Evolutionary conservation across 345 rosid genomes (phyloP).

Genomic region (Citrus sp.): DNA sequence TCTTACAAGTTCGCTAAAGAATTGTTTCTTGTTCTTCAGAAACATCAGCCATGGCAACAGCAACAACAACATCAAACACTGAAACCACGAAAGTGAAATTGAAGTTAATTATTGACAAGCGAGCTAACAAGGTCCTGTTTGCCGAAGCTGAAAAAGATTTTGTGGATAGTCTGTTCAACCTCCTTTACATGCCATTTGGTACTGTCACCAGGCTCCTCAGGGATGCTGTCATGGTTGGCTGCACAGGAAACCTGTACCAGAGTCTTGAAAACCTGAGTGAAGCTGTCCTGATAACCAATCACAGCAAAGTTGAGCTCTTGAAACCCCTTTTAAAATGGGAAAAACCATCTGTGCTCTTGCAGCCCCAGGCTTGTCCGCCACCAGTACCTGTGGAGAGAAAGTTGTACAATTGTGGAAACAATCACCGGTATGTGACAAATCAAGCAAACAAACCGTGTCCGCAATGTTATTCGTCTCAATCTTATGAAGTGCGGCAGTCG

Average conservation of each 20-base stretch:
- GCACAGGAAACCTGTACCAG: not conserved
- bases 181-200: slow-evolving; percentile 21
- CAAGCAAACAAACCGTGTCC: not conserved
- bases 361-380: not conserved
- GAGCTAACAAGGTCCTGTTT: slow-evolving; percentile 3
- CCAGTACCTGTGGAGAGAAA: not conserved
- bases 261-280: not conserved
- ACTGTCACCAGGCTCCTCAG: not conserved
- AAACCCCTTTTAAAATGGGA: not conserved
- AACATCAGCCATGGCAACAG: not conserved
- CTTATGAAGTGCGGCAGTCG: accelerated
- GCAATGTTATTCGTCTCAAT: accelerated
- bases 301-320: not conserved
- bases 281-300: not conserved
- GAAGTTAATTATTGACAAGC: not conserved
- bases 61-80: not conserved
- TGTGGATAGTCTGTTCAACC: slow-evolving; percentile 17
- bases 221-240: not conserved
- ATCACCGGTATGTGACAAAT: not conserved
- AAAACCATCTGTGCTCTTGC: too few species aligned
- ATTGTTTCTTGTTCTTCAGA: not conserved
- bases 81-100: not conserved
- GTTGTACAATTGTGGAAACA: not conserved
- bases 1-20: not conserved
- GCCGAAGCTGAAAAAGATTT: slow-evolving; percentile 17